Conservation (phyloP, 2,329 filamentous ascomycete species). For the Monilinia polystroma region DNA sequence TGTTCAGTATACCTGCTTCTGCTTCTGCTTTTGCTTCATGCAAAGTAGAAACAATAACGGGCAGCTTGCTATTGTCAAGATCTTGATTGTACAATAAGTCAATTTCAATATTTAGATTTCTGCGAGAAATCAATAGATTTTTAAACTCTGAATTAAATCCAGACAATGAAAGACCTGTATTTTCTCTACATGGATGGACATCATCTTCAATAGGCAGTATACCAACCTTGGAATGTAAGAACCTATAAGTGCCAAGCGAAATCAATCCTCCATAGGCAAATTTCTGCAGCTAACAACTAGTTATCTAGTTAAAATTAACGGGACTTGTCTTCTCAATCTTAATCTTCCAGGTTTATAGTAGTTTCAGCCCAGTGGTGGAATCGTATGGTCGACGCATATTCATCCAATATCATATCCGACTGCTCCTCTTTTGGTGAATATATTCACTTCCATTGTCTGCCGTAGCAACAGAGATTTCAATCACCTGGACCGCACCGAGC, state of each 20-base stretch:
- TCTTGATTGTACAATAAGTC: neutral
- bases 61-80: neutral
- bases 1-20: neutral
- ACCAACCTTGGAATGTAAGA: neutral
- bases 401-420: neutral
- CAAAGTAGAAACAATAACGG: neutral
- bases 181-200: neutral
- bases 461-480: neutral
- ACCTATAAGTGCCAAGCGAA: neutral
- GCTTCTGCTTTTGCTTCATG: neutral
- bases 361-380: neutral
- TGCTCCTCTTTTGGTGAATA: neutral
- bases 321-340: neutral
- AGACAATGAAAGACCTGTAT: neutral
- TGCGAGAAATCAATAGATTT: neutral
- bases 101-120: too few relatives aligned
- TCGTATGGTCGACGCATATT: neutral
- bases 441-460: neutral
- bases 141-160: neutral
- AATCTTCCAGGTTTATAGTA: neutral
- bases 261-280: neutral
- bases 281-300: neutral
- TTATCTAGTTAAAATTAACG: neutral
- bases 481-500: neutral
- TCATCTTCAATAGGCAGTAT: neutral